A percentile compares a stretch with the other conserved stretches of the same genome.
These are phyloP conservation scores for Pythium aristosporum DNA, from an alignment of 352 stramenopile species.

Conservation along the genomic window DNA sequence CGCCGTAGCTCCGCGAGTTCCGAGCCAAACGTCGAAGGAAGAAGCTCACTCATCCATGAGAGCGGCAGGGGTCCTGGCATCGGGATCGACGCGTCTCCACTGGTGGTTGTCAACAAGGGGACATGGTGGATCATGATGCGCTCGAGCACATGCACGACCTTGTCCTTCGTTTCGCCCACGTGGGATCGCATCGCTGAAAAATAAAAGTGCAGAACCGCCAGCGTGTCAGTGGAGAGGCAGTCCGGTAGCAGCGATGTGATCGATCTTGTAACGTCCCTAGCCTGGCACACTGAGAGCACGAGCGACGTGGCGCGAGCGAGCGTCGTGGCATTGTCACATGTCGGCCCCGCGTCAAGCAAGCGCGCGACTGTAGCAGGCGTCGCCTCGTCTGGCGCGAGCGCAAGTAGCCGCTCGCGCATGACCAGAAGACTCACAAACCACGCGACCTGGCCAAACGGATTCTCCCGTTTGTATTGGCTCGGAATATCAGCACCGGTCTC, in stretches of 20 bases:
- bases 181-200: background rate
- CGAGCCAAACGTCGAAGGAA: too few species aligned
- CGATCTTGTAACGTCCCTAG: background rate
- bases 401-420: conserved; percentile 4
- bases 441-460: too few species aligned
- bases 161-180: background rate
- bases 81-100: background rate
- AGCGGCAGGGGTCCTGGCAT: background rate
- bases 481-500: too few species aligned
- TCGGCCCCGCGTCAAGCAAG: background rate
- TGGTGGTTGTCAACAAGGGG: too few species aligned
- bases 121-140: too few species aligned
- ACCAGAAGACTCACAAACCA: too few species aligned
- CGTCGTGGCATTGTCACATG: background rate
- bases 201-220: background rate
- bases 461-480: too few species aligned
- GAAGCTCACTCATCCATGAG: background rate
- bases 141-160: background rate
- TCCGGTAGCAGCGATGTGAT: background rate
- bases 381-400: conserved; percentile 3
- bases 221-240: too few species aligned
- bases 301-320: too few species aligned
- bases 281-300: too few species aligned
- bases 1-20: background rate
- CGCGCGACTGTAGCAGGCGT: background rate